phyloP scores from a whole-genome alignment of 1,139 yeast genomes.

The Blastobotrys ciferrii region DNA sequence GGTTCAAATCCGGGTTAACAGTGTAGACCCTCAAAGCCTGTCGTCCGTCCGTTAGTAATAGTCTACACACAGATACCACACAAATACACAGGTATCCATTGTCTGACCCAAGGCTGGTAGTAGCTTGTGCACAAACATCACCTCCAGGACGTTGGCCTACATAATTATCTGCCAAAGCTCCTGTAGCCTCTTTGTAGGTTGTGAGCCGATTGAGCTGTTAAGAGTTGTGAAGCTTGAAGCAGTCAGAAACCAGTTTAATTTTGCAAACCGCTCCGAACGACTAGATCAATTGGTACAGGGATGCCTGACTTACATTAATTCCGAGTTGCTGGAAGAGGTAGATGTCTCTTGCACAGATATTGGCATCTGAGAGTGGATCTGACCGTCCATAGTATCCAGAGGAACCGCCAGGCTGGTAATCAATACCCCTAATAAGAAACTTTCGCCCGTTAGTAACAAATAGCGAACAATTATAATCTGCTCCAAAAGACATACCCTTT shows the following conservation, averaged over 20 bases:
- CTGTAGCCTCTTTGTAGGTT: no score
- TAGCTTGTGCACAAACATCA: no score
- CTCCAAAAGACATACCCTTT: slow-evolving; percentile 65
- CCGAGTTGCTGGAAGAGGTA: slow-evolving; percentile 71
- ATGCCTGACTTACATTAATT: slow-evolving; percentile 51
- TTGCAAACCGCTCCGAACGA: not conserved
- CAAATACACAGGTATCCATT: no score
- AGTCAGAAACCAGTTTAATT: not conserved
- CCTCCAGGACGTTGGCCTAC: no score
- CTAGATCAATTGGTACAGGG: slow-evolving; percentile 2
- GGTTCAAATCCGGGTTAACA: slow-evolving; percentile 76
- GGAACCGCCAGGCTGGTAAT: slow-evolving; percentile 89
- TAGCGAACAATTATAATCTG: no score
- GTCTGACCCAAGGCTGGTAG: no score
- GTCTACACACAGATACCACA: no score
- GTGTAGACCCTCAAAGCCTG: slow-evolving; percentile 88
- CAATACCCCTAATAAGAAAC: slow-evolving; percentile 80
- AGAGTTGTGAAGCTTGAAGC: no score
- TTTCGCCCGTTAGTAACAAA: slow-evolving; percentile 29
- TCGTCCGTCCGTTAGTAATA: no score
- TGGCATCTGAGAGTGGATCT: slow-evolving; percentile 76
- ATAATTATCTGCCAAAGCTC: no score
- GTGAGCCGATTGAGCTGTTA: no score
- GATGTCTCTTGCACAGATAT: slow-evolving; percentile 71
- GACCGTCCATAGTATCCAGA: slow-evolving; percentile 50